A percentile compares a stretch with the other conserved stretches of the same genome.
These are phyloP conservation scores for Ustilago xerochloae DNA, from an alignment of 1,284 basidiomycete species.

Conservation along the genomic window DNA sequence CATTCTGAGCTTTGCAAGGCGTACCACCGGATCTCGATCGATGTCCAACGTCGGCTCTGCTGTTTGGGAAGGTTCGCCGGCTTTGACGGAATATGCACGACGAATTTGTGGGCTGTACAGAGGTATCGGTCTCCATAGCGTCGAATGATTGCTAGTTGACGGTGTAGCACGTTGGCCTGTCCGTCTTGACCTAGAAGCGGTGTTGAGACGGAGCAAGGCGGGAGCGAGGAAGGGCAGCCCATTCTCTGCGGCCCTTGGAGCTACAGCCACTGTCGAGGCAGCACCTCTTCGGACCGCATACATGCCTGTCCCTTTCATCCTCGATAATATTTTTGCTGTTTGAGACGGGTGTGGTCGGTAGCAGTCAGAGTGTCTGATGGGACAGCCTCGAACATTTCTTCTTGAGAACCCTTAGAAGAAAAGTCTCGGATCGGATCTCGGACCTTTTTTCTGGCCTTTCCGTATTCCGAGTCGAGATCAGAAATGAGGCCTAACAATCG, in stretches of 20 bases:
- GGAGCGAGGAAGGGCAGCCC: not conserved
- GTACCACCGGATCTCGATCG: constrained; percentile 37
- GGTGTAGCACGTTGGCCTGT: not conserved
- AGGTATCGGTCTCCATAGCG: not conserved
- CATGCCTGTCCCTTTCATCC: too few relatives aligned
- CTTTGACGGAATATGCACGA: constrained; percentile 11
- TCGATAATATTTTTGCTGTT: not conserved
- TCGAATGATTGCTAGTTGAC: not conserved
- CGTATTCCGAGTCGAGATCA: not conserved
- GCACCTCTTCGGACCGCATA: constrained; percentile 1
- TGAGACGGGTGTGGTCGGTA: not conserved
- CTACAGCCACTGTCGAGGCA: not conserved
- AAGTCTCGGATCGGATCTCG: constrained; percentile 30
- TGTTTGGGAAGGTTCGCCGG: not conserved
- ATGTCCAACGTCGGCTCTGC: constrained; percentile 19
- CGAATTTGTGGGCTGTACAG: not conserved
- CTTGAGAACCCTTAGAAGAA: constrained; percentile 30
- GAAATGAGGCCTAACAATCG: constrained; percentile 1
- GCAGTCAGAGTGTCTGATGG: too few relatives aligned
- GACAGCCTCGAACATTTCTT: not conserved
- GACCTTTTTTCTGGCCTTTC: constrained; percentile 5
- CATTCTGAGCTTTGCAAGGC: constrained; percentile 42
- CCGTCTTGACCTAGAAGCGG: not conserved
- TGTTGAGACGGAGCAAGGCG: not conserved
- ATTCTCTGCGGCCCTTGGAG: not conserved